phyloP scores from a whole-genome alignment of 148 eudicot genomes.

The Rhododendron mucronatum region DNA sequence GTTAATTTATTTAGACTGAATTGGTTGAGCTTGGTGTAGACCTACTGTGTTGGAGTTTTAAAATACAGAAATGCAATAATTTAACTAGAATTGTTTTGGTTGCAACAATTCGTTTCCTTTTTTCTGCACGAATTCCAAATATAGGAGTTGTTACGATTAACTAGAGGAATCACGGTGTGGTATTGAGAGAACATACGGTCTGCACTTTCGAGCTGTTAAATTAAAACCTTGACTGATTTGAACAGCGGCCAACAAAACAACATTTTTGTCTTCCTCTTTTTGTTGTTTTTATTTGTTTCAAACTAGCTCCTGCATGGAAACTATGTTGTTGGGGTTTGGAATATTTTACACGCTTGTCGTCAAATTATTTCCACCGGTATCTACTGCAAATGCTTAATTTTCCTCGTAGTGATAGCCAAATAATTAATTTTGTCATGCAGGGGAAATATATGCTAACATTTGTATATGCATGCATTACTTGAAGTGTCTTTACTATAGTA shows the following conservation, averaged over 20 bases:
- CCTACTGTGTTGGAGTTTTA: background rate
- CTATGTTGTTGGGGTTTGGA: background rate
- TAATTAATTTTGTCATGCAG: background rate
- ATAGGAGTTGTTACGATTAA: background rate
- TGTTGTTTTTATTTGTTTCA: too few species aligned
- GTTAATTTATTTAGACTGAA: background rate
- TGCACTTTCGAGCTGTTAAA: background rate
- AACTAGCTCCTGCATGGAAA: background rate
- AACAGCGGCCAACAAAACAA: background rate
- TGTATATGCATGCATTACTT: background rate
- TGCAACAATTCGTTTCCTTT: background rate
- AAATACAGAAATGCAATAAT: background rate
- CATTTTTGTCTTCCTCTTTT: background rate
- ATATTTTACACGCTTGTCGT: background rate
- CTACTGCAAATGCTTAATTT: background rate
- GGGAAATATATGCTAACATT: background rate
- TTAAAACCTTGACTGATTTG: background rate
- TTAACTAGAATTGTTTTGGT: background rate
- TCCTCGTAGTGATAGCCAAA: background rate
- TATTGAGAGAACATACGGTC: background rate
- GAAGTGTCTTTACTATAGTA: background rate
- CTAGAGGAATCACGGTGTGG: background rate
- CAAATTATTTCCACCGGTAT: background rate
- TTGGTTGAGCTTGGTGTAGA: background rate
- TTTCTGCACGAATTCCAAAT: background rate